These are phyloP conservation scores for Fusarium albidum DNA, from an alignment of 2,329 filamentous ascomycete species.

Conservation along the genomic window DNA sequence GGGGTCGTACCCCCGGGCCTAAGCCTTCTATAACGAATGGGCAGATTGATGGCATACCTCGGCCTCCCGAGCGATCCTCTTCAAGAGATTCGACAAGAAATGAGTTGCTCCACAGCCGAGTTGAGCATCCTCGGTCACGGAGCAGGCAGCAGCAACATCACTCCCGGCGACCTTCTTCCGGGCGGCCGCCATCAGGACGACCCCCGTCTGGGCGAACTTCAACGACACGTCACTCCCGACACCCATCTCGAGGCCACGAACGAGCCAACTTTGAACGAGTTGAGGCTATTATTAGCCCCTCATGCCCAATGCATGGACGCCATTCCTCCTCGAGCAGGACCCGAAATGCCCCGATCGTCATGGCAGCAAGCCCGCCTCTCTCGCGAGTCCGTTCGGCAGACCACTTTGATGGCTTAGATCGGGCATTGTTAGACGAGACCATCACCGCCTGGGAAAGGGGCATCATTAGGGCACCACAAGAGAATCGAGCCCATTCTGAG, in stretches of 20 bases:
- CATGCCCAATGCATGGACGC: background rate
- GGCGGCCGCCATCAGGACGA: too few relatives aligned
- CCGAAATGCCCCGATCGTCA: background rate
- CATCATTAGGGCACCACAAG: slow-evolving; percentile 1
- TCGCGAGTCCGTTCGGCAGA: background rate
- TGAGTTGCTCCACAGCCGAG: background rate
- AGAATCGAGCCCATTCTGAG: background rate
- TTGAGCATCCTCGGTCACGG: background rate
- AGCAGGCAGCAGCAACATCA: too few relatives aligned
- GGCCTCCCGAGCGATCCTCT: background rate
- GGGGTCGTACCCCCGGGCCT: background rate
- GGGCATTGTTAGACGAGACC: too few relatives aligned
- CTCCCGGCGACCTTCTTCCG: too few relatives aligned
- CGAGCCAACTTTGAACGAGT: background rate
- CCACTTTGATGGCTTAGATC: too few relatives aligned
- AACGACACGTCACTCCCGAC: background rate
- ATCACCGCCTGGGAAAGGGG: background rate
- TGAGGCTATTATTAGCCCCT: background rate
- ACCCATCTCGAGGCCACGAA: background rate
- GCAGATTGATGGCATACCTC: background rate
- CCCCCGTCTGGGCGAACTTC: background rate
- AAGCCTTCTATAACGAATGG: background rate
- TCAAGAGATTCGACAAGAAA: background rate
- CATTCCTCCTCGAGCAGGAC: background rate
- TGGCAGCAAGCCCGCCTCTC: background rate